Evolutionary conservation across 2,329 filamentous ascomycete species (phyloP), one percentile per base, ranked within the genome.

Genomic region (Neoarthrinium moseri): DNA sequence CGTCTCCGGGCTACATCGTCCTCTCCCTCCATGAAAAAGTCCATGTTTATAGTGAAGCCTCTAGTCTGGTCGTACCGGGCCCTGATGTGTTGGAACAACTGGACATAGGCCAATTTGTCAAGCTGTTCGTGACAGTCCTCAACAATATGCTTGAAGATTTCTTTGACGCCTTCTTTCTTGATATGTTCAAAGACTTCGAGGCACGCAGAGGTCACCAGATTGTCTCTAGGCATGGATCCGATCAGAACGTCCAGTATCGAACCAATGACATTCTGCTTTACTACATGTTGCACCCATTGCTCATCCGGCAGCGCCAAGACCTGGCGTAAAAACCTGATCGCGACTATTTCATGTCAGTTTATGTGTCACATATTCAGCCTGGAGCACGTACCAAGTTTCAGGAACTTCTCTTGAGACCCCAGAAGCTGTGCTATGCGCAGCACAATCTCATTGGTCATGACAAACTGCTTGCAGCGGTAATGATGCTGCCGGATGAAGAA

Each of bases 101-200:
- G 83, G 56, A 97, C 83, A 62, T 94, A 94, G 41, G 83, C 88
- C 49, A 96, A 85, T 15, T 74, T 72, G 53, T 86, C 75, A 37
- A 97, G 66, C 59, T 85, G 86, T 12, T 92, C 87, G 18, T 91
- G 83, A 60, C 92, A 91, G 43, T 86, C 88, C 55, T 90, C 86
- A 10, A 95, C 89, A 18, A 97, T 72, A 61, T 96, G 88, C 51
- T 85, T 83, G 46, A 95, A 84, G 37, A 96, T 74, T 12, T 87
- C 83, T 64, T 91, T 95, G 58, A 91, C 78, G 45, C 84, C 84
- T 57, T 95, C 89, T 61, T 84, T 84, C 62, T 86, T 90, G 58
- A 97, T 88, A 59, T 86, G 91, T 59, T 95, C 91, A 54, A 99
- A 97, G 34, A 99, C 80, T 60, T 99, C 94, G 8, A 97, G 76